Evolutionary conservation across 257 asterid species (phyloP).

Genomic region (Mitragyna speciosa): DNA sequence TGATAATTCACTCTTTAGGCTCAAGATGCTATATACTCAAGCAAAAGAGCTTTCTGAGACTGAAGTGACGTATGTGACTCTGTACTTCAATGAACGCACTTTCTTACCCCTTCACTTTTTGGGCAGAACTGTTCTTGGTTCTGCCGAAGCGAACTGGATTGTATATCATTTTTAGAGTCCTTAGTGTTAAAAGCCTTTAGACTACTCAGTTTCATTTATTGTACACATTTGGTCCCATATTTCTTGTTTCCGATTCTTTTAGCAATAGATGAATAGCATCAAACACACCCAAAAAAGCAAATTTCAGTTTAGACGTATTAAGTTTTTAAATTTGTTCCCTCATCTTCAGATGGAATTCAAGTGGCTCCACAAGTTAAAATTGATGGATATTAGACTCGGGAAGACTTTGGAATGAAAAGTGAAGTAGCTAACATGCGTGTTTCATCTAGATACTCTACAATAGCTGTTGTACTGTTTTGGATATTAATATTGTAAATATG

Average conservation of each 20-base stretch:
- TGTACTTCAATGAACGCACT: not conserved
- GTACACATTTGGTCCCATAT: not conserved
- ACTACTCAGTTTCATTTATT: not conserved
- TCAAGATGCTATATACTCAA: conserved; percentile 66
- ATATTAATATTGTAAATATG: not conserved
- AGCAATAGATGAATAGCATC: not conserved
- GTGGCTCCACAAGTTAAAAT: not conserved
- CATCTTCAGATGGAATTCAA: not conserved
- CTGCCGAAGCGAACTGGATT: not conserved
- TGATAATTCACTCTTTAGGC: conserved; percentile 71
- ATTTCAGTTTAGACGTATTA: not conserved
- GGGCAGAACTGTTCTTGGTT: not conserved
- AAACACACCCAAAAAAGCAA: not conserved
- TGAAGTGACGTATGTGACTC: conserved; percentile 62
- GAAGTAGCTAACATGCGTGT: not conserved
- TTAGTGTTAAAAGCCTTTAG: not conserved
- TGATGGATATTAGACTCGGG: not conserved
- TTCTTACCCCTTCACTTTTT: conserved; percentile 9
- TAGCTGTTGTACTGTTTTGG: not conserved
- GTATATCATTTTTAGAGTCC: not conserved
- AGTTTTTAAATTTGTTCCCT: not conserved
- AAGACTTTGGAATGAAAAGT: not conserved
- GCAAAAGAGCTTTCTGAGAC: conserved; percentile 87
- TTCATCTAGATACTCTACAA: not conserved
- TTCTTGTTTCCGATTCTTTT: not conserved